Conservation (phyloP, 169 alveolate genomes). For the Sarcocystis neurona region DNA sequence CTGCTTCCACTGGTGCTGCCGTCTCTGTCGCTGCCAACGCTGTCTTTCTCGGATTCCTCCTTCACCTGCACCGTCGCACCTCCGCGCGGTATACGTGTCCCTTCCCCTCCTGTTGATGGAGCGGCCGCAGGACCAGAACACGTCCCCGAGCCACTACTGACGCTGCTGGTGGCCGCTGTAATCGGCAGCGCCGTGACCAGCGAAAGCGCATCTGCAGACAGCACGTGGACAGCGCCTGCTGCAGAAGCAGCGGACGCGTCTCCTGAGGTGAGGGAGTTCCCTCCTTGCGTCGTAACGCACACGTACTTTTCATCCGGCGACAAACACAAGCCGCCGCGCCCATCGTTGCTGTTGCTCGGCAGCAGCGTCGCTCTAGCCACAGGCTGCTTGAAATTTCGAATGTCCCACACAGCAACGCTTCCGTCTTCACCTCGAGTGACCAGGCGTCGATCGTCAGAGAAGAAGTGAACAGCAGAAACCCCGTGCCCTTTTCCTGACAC, state of each 20-base stretch:
- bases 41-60: too few species aligned
- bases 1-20: background rate
- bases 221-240: constrained; percentile 12
- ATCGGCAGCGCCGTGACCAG: background rate
- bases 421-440: constrained; percentile 54
- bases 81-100: background rate
- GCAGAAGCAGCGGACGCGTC: background rate
- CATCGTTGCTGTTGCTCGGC: background rate
- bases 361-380: background rate
- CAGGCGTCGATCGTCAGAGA: constrained; percentile 34
- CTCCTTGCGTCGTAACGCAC: constrained; percentile 21
- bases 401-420: constrained; percentile 43
- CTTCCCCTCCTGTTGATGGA: background rate
- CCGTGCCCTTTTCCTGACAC: background rate
- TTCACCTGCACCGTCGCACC: background rate
- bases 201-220: background rate
- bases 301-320: constrained; percentile 54
- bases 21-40: too few species aligned
- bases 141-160: background rate
- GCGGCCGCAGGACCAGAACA: background rate
- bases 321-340: constrained; percentile 38
- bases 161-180: too few species aligned
- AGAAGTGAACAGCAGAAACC: constrained; percentile 12
- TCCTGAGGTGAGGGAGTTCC: background rate
- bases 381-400: constrained; percentile 45